Base-by-base conservation (phyloP, 176 grass and related monocot genomes). In the Musa beccarii region DNA sequence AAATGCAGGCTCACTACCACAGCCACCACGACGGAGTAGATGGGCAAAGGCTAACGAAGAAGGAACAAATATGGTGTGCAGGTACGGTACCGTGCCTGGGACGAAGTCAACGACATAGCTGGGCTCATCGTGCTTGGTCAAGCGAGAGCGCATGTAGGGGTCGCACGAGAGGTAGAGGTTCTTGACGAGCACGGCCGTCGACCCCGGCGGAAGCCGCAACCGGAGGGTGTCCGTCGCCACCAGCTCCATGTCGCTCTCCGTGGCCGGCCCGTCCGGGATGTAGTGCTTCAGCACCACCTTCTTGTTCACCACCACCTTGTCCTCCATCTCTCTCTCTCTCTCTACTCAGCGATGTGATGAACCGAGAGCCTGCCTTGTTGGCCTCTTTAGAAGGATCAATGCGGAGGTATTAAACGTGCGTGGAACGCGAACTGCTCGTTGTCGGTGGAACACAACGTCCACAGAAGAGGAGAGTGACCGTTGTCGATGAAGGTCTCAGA, bases 81-180 rank as follows among this genome's bases (percentile, higher is more conserved):
- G 29, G 29, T 34, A 34, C 29, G 29, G 14, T 84, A 84, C 81
- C 24, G 75, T 43, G 53, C 81, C 81, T 10, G 62, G 68, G 49
- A 71, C 10, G 71, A 70, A 79, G 54, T 76, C 75, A 16, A 34
- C 29, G 11, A 84, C n/a, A n/a, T 78, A 56, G 55, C 25, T 53
- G 1, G 20, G 28, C 10, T 79, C 54, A 1, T 64, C 75, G 54
- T 76, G 75, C 15, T 69, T 81, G 43, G 64, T 26, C 83, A 85
- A 81, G 55, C 78, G 74, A 17, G n/a, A 1, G 15, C 72, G 72
- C 78, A 85, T 85, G 64, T 85, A 85, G 6, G 83, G 83, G 55
- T 85, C 83, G 68, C 83, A 85, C 43, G 83, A 85, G 52, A 85
- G 78, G 66, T 85, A 80, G 14, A 85, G 71, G 43, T 85, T 85